Base-by-base conservation (phyloP, 495 filamentous ascomycete genomes). In the Platismatia glauca region DNA sequence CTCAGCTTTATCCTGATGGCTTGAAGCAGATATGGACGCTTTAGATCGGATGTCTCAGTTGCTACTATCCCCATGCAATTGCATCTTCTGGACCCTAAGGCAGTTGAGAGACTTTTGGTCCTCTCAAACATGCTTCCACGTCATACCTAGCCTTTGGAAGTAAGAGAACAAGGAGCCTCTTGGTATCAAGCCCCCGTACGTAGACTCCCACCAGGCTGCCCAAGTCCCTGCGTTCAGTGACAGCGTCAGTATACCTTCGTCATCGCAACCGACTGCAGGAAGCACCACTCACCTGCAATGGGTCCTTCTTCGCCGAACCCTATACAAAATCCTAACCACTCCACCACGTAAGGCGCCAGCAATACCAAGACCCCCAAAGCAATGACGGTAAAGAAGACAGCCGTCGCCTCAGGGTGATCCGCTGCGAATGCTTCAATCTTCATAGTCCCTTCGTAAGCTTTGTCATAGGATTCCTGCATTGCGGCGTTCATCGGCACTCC, bases 101-200 rank as follows among this genome's bases (percentile, higher is more conserved):
- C 15, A 8, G 6, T 4, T 7, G 27, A 44, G 37, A n/a, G 38
- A n/a, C n/a, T n/a, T 13, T 20, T 39, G 27, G 16, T 37, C 22
- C 29, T 35, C 58, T 60, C 58, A 60, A 1, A 52, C 31, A 13
- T 29, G 44, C 63, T 57, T 58, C 73, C 69, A 79, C 18, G 63
- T 70, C 79, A 82, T 82, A 1, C 80, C 79, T 64, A 82, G 66
- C 13, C 77, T 67, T 72, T 84, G 81, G 22, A 83, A 73, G 60
- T 71, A 83, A 0, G 75, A 69, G 65, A 83, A 81, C n/a, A 82
- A 68, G 8, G 75, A 75, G 0, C 68, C 67, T 65, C 75, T 77
- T 0, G 77, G 76, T 44, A 83, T 79, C 64, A 75, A 72, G 4
- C 79, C 78, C 15, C 52, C 65, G 66, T 77, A 80, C 12, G 11